Evolutionary conservation across 2,329 filamentous ascomycete genomes (phyloP).

Genomic region (Paracoccidioides brasiliensis): DNA sequence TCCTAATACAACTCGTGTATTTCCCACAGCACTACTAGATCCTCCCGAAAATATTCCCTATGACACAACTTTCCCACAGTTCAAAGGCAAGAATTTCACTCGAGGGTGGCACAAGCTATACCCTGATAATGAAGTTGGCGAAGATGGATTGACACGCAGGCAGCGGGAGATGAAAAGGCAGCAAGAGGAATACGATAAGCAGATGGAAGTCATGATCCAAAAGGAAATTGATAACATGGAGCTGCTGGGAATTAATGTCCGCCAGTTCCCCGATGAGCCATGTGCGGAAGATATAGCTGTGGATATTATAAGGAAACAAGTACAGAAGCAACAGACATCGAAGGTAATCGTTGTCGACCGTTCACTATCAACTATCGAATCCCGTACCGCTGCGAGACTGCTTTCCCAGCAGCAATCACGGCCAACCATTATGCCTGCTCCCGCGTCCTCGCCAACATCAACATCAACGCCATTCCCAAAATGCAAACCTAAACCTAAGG

Average conservation of each 20-base stretch:
- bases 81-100: slow-evolving; percentile 41
- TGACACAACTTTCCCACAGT: slow-evolving; percentile 39
- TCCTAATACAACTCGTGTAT: slow-evolving; percentile 26
- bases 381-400: slow-evolving; percentile 29
- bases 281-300: slow-evolving; percentile 26
- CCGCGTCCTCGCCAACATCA: no score
- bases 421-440: slow-evolving; percentile 22
- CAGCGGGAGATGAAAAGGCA: slow-evolving; percentile 57
- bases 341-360: slow-evolving; percentile 13
- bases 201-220: slow-evolving; percentile 54
- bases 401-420: slow-evolving; percentile 22
- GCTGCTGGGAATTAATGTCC: slow-evolving; percentile 47
- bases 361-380: slow-evolving; percentile 27
- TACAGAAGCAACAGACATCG: slow-evolving; percentile 18
- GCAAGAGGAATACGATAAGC: slow-evolving; percentile 47
- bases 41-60: slow-evolving; percentile 33
- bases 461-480: slow-evolving; percentile 19
- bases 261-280: slow-evolving; percentile 25
- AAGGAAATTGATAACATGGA: slow-evolving; percentile 51
- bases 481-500: slow-evolving; percentile 22
- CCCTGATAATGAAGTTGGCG: slow-evolving; percentile 32
- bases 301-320: slow-evolving; percentile 15
- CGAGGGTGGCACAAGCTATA: slow-evolving; percentile 40
- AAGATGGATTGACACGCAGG: slow-evolving; percentile 50
- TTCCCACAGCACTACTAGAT: slow-evolving; percentile 36